Base-by-base conservation (phyloP, 2,329 filamentous ascomycete species). In the Alternaria solani region DNA sequence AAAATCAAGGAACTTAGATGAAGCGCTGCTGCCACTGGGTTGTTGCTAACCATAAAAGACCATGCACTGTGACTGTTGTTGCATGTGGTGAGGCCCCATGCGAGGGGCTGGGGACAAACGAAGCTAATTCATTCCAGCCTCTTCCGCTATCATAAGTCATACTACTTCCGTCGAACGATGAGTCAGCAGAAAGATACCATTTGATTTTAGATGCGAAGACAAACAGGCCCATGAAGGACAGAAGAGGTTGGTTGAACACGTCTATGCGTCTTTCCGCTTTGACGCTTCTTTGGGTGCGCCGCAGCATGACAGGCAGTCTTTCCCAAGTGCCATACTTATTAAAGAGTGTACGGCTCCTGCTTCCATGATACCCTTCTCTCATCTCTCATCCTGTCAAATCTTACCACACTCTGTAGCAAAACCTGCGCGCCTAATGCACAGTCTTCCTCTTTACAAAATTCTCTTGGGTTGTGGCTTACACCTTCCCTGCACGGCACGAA, bases 351-450 rank as follows among this genome's bases (percentile, higher is more conserved):
- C 6, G 72, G 72, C 43, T 60, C 57, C 18, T 60, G 57, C 47
- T 75, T 75, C 72, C 72, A 75, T 18, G 65, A 71, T 9, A 75
- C 67, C 55, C 71, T 66, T 42, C 72, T 67, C 63, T 78, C 68
- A 42, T 77, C 78, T 60, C 81, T 77, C 72, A 82, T 70, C 39
- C 75, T 68, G 73, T 85, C 83, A 72, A 81, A 85, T 41, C 81
- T 75, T 53, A 85, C 55, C 54, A 86, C 82, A 44, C 83, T 80
- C 47, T 84, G 82, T 55, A 85, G 66, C 66, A 86, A 65, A 5
- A 84, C 81, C 68, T 86, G 83, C 16, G 81, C 77, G 0, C 81
- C 81, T 52, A 81, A 65, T 23, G 78, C 80, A 74, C 82, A 84
- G 61, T 81, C 79, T 63, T 82, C 79, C 14, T 81, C 80, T 49